Evolutionary conservation across 331 rosid species (phyloP).

Genomic region (Acacia concinna): DNA sequence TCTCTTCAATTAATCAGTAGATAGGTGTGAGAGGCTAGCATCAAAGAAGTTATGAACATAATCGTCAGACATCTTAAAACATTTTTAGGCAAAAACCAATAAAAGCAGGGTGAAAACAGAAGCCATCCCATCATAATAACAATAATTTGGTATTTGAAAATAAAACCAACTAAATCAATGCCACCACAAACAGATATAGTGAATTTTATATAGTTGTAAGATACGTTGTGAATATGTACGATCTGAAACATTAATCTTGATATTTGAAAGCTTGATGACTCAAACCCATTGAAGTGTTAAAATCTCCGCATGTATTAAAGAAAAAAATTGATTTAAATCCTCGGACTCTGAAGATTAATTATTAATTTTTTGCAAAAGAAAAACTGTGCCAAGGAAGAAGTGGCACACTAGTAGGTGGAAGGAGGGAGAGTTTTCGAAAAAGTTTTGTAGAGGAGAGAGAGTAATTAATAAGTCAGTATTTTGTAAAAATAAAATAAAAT

Average conservation of each 20-base stretch:
- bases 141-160: neutral
- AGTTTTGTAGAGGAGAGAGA: too few relatives aligned
- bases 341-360: neutral
- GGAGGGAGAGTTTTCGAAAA: too few relatives aligned
- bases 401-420: too few relatives aligned
- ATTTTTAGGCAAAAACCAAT: neutral
- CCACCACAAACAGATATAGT: neutral
- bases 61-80: slow-evolving; percentile 13
- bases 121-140: neutral
- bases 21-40: too few relatives aligned
- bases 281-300: neutral
- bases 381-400: neutral
- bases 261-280: neutral
- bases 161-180: neutral
- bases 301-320: slow-evolving; percentile 3
- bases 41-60: slow-evolving; percentile 11
- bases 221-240: neutral
- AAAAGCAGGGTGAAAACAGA: neutral
- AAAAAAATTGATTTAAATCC: neutral
- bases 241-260: neutral
- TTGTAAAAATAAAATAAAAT: too few relatives aligned
- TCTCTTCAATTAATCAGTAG: too few relatives aligned
- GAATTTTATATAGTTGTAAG: neutral
- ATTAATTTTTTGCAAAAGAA: neutral
- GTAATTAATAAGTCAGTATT: too few relatives aligned